Evolutionary conservation across 2,329 filamentous ascomycete genomes (phyloP), one percentile per base, ranked within the genome.

Genomic region (Sarocladium kiliense): DNA sequence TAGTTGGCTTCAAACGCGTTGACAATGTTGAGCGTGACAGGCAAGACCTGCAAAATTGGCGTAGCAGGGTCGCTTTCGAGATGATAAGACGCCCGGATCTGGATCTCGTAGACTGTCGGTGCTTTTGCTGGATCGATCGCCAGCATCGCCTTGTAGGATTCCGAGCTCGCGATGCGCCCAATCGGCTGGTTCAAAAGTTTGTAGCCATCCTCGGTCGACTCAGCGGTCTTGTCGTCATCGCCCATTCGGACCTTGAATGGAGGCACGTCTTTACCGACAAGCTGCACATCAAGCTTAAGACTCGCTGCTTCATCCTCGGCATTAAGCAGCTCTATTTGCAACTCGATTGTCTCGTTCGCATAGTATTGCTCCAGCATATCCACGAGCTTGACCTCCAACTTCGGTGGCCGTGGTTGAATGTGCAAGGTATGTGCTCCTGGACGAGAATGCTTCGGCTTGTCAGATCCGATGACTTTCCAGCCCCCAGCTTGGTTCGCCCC

Each of bases 1-100:
- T 96, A 97, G 64, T 89, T 94, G 16, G 91, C 89, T 71, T 96
- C 91, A 63, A 99, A 97, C 0, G 93, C 91, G 51, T 85, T 86
- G 54, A 90, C 84, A 55, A 97, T 80, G 36, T 84, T 81, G 4
- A 97, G 69, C 54, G 87, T 85, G 37, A 88, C 79, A 1, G 83
- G 78, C 21, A 87, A 73, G 2, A 80, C 82, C 68, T 95, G 93
- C 36, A 86, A 84, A 37, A 97, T 87, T 1, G 87, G 86, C 1
- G 91, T 96, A 53, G 88, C 87, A 0, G 85, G 76, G 65, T 97
- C 92, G 5, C 89, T 88, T 2, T 85, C 76, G 1, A 97, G 77
- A 63, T 88, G 84, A 66, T 99, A 99, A 6, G 84, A 78, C 1
- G 88, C 84, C 60, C 85, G 86, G 47, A 96, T 71, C 25, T 86